phyloP scores from a whole-genome alignment of 768 basidiomycete species.

The Boletellus ananas region DNA sequence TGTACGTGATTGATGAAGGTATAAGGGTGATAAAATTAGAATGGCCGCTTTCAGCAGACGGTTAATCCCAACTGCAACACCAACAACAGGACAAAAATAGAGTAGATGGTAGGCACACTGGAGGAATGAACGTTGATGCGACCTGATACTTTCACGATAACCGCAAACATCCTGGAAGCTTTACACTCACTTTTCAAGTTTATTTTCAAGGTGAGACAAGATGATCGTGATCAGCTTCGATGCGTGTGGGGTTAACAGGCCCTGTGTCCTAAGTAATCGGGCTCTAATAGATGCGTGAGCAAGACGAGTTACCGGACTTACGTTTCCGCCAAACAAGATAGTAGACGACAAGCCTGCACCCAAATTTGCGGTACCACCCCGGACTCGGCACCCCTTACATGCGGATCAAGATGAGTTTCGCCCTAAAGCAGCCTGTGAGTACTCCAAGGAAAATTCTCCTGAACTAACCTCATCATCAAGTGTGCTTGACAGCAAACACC shows the following conservation, averaged over 20 bases:
- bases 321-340: conserved; percentile 49
- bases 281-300: background rate
- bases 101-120: conserved; percentile 43
- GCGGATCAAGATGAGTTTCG: conserved; percentile 47
- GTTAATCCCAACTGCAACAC: conserved; percentile 45
- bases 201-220: conserved; percentile 60
- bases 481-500: conserved; percentile 47
- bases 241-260: conserved; percentile 53
- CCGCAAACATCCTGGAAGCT: background rate
- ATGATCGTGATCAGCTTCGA: conserved; percentile 52
- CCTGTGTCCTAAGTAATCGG: conserved; percentile 41
- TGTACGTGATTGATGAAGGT: conserved; percentile 38
- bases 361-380: conserved; percentile 44
- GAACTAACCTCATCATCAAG: conserved; percentile 42
- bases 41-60: conserved; percentile 56
- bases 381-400: conserved; percentile 52
- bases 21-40: conserved; percentile 44
- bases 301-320: conserved; percentile 25
- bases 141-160: conserved; percentile 21
- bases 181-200: conserved; percentile 41
- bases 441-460: background rate
- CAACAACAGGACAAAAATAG: conserved; percentile 39
- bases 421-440: conserved; percentile 34
- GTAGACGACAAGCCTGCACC: conserved; percentile 49
- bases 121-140: conserved; percentile 42